Evolutionary conservation across 164 flowering plant genomes (phyloP).

Genomic region (Echeveria elegans): DNA sequence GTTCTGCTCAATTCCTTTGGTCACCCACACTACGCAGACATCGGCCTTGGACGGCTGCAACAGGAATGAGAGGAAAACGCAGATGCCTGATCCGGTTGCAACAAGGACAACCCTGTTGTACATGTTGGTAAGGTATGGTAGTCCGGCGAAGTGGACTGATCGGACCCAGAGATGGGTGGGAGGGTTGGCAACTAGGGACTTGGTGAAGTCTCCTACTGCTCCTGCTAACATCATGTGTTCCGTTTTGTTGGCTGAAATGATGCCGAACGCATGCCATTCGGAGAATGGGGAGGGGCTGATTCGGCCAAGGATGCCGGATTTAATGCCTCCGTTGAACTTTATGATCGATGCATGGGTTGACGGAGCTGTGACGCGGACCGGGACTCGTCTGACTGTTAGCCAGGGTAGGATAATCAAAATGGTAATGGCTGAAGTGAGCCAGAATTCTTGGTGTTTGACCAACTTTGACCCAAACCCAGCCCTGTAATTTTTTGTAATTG

Average conservation of each 20-base stretch:
- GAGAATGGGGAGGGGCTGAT: constrained; percentile 64
- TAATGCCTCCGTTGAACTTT: constrained; percentile 50
- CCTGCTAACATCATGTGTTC: constrained; percentile 76
- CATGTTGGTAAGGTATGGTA: constrained; percentile 59
- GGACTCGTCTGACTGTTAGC: constrained; percentile 43
- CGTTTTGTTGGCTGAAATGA: constrained; percentile 47
- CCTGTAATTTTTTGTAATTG: constrained; percentile 25
- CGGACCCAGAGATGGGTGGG: constrained; percentile 65
- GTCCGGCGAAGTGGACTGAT: constrained; percentile 48
- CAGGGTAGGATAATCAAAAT: constrained; percentile 51
- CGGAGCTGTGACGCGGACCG: constrained; percentile 33
- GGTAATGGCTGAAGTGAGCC: constrained; percentile 48
- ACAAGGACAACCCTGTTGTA: constrained; percentile 44
- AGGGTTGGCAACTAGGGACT: constrained; percentile 43
- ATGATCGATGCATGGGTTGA: constrained; percentile 57
- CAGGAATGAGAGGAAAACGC: constrained; percentile 53
- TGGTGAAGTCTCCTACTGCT: constrained; percentile 75
- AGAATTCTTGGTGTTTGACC: constrained; percentile 35
- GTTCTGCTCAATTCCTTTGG: constrained; percentile 46
- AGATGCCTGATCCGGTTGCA: constrained; percentile 69
- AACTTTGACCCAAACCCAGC: constrained; percentile 20
- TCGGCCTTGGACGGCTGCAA: constrained; percentile 41
- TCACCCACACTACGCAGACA: constrained; percentile 55
- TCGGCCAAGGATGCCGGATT: constrained; percentile 49
- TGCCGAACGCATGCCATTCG: constrained; percentile 77